Conservation (phyloP, 257 asterid species). For the Verbena officinalis region DNA sequence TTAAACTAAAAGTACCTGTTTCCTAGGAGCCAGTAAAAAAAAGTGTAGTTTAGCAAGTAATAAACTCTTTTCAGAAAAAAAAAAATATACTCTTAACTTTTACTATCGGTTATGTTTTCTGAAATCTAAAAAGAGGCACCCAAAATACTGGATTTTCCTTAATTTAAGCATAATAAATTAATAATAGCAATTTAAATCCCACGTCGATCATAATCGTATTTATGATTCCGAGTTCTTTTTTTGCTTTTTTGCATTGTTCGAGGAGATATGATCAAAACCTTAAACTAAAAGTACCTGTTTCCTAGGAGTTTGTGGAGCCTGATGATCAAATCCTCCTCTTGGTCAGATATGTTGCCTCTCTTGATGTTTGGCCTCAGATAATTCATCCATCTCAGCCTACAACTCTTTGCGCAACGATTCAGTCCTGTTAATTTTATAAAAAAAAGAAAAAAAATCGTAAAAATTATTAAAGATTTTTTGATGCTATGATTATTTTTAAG, state of each 20-base stretch:
- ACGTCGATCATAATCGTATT: too few relatives aligned
- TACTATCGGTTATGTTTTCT: too few relatives aligned
- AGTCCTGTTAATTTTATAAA: constrained; percentile 51
- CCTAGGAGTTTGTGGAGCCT: constrained; percentile 61
- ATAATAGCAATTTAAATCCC: too few relatives aligned
- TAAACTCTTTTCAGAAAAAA: too few relatives aligned
- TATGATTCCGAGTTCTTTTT: too few relatives aligned
- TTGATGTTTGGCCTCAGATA: constrained; percentile 59
- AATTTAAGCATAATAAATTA: too few relatives aligned
- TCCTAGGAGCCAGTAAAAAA: too few relatives aligned
- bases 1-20: constrained; percentile 38
- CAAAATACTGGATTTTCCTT: too few relatives aligned
- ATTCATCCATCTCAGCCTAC: constrained; percentile 67
- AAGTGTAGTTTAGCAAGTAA: too few relatives aligned
- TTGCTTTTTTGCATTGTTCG: too few relatives aligned
- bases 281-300: constrained; percentile 38
- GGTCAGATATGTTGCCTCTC: constrained; percentile 61
- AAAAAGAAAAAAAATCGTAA: neutral
- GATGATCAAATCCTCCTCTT: constrained; percentile 62
- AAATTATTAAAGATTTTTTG: neutral
- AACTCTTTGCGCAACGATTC: constrained; percentile 51
- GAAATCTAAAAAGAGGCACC: too few relatives aligned
- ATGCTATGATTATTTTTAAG: neutral
- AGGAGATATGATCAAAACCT: neutral
- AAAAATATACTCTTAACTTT: too few relatives aligned